Evolutionary conservation across 2,329 filamentous ascomycete species (phyloP), one percentile per base, ranked within the genome.

Genomic region (Cordyceps militaris): DNA sequence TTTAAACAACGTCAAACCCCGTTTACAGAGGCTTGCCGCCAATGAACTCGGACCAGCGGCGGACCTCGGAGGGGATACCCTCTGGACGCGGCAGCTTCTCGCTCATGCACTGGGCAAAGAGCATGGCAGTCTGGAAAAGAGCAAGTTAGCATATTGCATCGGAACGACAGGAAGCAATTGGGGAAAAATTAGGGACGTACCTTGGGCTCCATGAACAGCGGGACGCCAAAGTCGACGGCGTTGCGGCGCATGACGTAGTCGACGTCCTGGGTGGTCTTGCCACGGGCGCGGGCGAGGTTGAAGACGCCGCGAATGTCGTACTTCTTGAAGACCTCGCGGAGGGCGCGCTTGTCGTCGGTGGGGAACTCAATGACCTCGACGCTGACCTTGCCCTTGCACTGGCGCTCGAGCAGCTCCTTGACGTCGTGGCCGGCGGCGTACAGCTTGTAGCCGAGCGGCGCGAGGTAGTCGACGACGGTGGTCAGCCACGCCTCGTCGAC

Each of bases 241-340:
- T 99, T 99, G 71, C 94, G 85, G 68, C 94, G 85, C 93, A 97
- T 97, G 58, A 99, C 91, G 68, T 99, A 99, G 78, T 99, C 92
- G 69, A 95, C 90, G 70, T 99, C 94, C 61, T 89, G 78, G 61
- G 90, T 79, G 38, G 88, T 93, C 80, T 89, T 92, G 61, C 86
- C 94, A 69, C 92, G 82, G 65, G 83, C 84, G 74, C 88, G 85
- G 59, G 93, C 91, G 67, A 99, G 78, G 79, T 97, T 97, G 82
- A 99, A 99, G 61, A 91, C 89, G 67, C 94, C 94, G 59, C 88
- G 85, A 73, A 99, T 96, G 72, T 97, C 88, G 75, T 97, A 91
- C 81, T 96, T 96, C 81, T 93, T 78, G 77, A 99, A 99, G 36
- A 97, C 92, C 70, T 96, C 91, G 64, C 94, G 85, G 62, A 99